Percentiles rank a stretch among this genome's conserved stretches.
These are phyloP conservation scores for Seminavis robusta DNA, from an alignment of 108 stramenopile genomes.

Conservation along the genomic window DNA sequence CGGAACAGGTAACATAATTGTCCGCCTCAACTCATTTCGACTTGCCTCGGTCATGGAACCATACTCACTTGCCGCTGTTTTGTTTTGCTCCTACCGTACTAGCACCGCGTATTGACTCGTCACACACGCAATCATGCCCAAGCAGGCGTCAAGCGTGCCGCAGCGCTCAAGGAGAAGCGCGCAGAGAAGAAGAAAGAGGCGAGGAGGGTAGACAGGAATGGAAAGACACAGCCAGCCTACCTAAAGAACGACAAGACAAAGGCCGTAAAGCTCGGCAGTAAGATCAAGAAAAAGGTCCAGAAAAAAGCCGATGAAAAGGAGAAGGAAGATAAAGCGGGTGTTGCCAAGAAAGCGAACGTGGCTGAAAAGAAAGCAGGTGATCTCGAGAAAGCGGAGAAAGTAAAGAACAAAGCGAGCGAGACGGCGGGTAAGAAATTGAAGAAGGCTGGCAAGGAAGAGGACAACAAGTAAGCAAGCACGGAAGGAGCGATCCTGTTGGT, in stretches of 20 bases:
- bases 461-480: not conserved
- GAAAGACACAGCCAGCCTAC: not conserved
- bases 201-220: not conserved
- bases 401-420: not conserved
- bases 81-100: not conserved
- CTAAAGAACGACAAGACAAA: not conserved
- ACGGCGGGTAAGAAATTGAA: not conserved
- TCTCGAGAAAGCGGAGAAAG: not conserved
- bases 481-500: too few species aligned
- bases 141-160: not conserved
- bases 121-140: not conserved
- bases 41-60: not conserved
- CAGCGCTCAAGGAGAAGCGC: not conserved
- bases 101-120: not conserved
- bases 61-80: not conserved
- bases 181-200: not conserved
- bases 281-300: constrained; percentile 6
- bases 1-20: not conserved
- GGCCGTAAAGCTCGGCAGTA: not conserved
- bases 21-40: not conserved
- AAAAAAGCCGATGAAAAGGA: constrained; percentile 5
- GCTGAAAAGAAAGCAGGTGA: not conserved
- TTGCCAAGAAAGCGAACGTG: not conserved
- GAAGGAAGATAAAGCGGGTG: not conserved
- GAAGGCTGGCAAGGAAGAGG: not conserved